A percentile compares a stretch with the other conserved stretches of the same genome.
phyloP scores from a whole-genome alignment of 352 stramenopile species.

The Phytophthora multivora region DNA sequence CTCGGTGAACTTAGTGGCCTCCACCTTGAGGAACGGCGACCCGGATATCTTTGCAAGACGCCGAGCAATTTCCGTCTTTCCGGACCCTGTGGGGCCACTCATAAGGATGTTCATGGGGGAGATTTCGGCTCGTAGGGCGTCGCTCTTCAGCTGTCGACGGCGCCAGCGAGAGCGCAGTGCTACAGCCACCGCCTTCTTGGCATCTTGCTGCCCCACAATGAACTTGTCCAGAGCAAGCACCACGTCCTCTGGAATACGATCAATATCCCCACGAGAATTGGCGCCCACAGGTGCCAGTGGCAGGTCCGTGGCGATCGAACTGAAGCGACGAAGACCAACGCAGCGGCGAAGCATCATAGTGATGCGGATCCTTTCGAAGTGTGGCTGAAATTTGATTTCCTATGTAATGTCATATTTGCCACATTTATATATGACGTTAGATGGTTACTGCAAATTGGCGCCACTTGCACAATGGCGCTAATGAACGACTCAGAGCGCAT shows the following conservation, averaged over 20 bases:
- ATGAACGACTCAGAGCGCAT: slow-evolving; percentile 73
- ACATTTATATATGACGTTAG: slow-evolving; percentile 1
- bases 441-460: slow-evolving; percentile 15
- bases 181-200: slow-evolving; percentile 98
- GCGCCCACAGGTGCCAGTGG: slow-evolving; percentile 11
- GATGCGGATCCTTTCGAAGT: slow-evolving; percentile 16
- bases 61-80: slow-evolving; percentile 98
- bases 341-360: slow-evolving; percentile 28
- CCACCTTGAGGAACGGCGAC: slow-evolving; percentile 98
- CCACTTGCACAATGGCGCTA: slow-evolving; percentile 40
- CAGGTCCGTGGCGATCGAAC: slow-evolving; percentile 22
- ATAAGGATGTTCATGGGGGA: slow-evolving; percentile 99
- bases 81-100: slow-evolving; percentile 98
- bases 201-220: slow-evolving; percentile 96
- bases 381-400: slow-evolving; percentile 5
- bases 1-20: slow-evolving; percentile 99
- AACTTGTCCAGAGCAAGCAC: slow-evolving; percentile 95
- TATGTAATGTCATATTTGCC: background rate
- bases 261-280: slow-evolving; percentile 14
- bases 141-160: slow-evolving; percentile 92
- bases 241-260: slow-evolving; percentile 91
- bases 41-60: slow-evolving; percentile 97
- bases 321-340: slow-evolving; percentile 24
- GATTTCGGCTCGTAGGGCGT: slow-evolving; percentile 84
- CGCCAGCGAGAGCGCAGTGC: slow-evolving; percentile 98